Evolutionary conservation across 2,329 filamentous ascomycete genomes (phyloP), one percentile per base, ranked within the genome.

Genomic region (Dactylellina leptospora): DNA sequence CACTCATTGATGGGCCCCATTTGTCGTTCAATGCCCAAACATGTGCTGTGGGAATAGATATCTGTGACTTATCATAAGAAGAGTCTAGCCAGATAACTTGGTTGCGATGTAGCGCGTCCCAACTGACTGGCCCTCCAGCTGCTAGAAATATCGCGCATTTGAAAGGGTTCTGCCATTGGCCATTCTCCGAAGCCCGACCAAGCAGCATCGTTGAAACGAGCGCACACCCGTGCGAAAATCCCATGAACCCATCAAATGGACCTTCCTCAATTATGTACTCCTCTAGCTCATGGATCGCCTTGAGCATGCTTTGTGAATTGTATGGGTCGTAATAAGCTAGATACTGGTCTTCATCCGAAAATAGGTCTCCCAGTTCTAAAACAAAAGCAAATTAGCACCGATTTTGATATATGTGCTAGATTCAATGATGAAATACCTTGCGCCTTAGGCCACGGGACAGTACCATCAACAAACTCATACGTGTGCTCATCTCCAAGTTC

Each of bases 401-500:
- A 42, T 8, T 44, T 2, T n/a, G n/a, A n/a, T n/a, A n/a, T n/a
- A n/a, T n/a, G n/a, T n/a, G n/a, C n/a, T n/a, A n/a, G n/a, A n/a
- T 13, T 3, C 3, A 40, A 11, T 22, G 33, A 38, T n/a, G 33
- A 44, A 1, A 23, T 47, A 53, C 62, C 62, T 53, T 23, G 54
- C 3, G 63, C 63, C 27, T 69, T 69, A 10, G 54, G 47, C 63
- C 63, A 69, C 42, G 54, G 25, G 5, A 69, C 16, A 8, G 47
- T 60, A n/a, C 63, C 63, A 38, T 69, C 63, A 11, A 69, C 63
- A 28, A 69, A 69, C 11, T 69, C 54, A 30, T 69, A 69, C 4
- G 45, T 54, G 20, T 69, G 63, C 4, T 54, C 54, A n/a, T 60
- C 54, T 0, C 63, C 63, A 54, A 69, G 53, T 38, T 54, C 63